A percentile compares a stretch with the other conserved stretches of the same genome.
phyloP scores from a whole-genome alignment of 306 rosid species.

The Lotus japonicus region DNA sequence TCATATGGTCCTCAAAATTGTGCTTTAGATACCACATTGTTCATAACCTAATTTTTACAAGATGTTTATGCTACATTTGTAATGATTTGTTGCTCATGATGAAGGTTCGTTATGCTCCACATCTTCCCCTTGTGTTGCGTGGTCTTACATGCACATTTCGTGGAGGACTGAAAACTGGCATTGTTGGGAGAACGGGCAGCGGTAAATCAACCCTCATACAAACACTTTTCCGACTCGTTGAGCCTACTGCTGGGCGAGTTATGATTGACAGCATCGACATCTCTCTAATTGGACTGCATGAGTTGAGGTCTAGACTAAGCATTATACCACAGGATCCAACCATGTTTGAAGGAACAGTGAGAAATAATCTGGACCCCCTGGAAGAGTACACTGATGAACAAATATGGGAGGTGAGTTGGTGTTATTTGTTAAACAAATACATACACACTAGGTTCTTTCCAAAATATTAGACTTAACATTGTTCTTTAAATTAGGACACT shows the following conservation, averaged over 20 bases:
- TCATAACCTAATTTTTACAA: neutral
- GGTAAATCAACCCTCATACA: conserved; percentile 84
- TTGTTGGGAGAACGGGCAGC: conserved; percentile 90
- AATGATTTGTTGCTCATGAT: neutral
- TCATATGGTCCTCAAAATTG: neutral
- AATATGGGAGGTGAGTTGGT: conserved; percentile 71
- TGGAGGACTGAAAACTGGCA: conserved; percentile 78
- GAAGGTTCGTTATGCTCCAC: conserved; percentile 87
- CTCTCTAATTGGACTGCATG: conserved; percentile 63
- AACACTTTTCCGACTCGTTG: conserved; percentile 62
- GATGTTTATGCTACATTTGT: neutral
- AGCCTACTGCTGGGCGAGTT: conserved; percentile 54
- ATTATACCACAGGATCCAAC: conserved; percentile 96
- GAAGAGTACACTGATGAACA: conserved; percentile 78
- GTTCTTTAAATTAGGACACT: neutral
- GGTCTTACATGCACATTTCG: conserved; percentile 66
- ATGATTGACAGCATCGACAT: conserved; percentile 59
- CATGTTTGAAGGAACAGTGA: conserved; percentile 89
- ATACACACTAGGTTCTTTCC: neutral
- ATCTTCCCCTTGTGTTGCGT: conserved; percentile 77
- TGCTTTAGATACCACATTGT: neutral
- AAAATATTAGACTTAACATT: neutral
- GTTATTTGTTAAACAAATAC: neutral
- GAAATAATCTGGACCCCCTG: conserved; percentile 75
- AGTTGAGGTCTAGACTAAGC: conserved; percentile 71